These are phyloP conservation scores for Gossypium rotundifolium DNA, from an alignment of 345 rosid genomes.

Conservation along the genomic window DNA sequence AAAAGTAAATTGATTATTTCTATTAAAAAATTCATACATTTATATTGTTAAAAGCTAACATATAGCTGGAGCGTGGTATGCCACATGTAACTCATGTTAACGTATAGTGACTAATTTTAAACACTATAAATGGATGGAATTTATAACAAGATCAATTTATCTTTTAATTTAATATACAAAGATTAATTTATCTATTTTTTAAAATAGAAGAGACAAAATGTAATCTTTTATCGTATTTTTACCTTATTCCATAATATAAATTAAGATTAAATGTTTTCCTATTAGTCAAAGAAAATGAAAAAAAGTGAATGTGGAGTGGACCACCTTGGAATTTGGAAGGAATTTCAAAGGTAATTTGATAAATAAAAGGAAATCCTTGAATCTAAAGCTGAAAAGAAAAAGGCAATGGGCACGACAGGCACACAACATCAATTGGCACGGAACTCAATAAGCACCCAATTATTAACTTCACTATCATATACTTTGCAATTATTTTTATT, in stretches of 20 bases:
- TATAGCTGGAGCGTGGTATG: no score
- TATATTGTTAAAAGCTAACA: no score
- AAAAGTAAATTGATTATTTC: no score
- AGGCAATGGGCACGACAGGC: background rate
- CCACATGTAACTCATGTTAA: no score
- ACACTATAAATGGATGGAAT: no score
- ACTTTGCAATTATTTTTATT: no score
- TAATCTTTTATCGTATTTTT: no score
- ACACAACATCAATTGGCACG: constrained; percentile 24
- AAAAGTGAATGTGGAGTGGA: background rate
- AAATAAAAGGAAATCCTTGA: constrained; percentile 15
- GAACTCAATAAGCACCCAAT: constrained; percentile 35
- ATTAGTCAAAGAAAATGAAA: background rate
- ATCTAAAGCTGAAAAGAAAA: background rate
- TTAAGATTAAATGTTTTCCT: background rate
- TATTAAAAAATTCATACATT: no score
- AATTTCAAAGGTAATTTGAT: background rate
- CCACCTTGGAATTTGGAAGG: background rate
- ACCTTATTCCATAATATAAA: no score
- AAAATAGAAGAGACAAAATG: no score
- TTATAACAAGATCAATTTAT: no score
- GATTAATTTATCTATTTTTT: accelerated
- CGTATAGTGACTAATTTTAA: accelerated
- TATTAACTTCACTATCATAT: constrained; percentile 13
- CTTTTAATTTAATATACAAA: no score